Evolutionary conservation across 352 stramenopile genomes (phyloP).

Genomic region (Blastocystis sp.): DNA sequence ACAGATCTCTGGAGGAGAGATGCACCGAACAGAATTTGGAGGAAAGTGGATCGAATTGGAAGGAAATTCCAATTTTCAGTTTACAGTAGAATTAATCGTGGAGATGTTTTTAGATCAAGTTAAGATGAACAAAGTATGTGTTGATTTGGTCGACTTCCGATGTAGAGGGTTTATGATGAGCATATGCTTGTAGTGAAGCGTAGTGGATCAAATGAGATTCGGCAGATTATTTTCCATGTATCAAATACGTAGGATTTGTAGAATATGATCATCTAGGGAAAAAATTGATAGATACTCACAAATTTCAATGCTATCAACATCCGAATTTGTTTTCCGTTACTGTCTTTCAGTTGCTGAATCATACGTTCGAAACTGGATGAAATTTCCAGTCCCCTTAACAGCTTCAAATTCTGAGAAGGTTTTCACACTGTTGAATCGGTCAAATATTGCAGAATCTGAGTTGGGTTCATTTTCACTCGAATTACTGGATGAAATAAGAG

Average conservation of each 20-base stretch:
- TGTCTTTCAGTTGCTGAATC: constrained; percentile 3
- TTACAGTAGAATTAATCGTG: background rate
- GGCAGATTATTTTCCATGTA: background rate
- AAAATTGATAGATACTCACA: background rate
- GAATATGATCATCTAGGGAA: background rate
- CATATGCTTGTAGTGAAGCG: constrained; percentile 11
- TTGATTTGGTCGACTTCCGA: background rate
- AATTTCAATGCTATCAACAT: background rate
- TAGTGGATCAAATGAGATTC: background rate
- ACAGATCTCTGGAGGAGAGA: background rate
- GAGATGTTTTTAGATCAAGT: constrained; percentile 43
- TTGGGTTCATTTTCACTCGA: background rate
- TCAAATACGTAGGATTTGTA: background rate
- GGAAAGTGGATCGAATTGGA: background rate
- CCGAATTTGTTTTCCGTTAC: background rate
- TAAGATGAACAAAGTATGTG: background rate
- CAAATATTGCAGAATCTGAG: background rate
- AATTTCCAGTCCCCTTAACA: background rate
- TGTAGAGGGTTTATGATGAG: background rate
- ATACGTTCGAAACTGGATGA: constrained; percentile 9
- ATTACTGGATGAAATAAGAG: background rate
- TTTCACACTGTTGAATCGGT: background rate
- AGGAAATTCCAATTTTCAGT: background rate
- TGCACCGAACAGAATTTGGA: background rate
- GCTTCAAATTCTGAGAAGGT: background rate